phyloP scores from a whole-genome alignment of 1,139 yeast genomes.

The Lodderomyces jiufengensis region DNA sequence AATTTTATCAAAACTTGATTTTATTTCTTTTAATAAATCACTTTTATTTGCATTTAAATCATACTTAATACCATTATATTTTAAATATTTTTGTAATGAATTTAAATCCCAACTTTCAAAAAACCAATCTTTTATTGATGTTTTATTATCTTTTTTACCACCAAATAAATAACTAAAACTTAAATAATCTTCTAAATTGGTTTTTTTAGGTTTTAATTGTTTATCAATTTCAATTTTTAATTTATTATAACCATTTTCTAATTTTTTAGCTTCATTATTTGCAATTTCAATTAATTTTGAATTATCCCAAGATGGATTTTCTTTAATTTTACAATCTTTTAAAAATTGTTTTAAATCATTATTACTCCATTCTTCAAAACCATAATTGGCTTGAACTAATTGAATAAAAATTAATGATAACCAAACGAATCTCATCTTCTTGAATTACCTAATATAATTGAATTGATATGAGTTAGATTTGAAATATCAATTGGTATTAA shows the following conservation, averaged over 20 bases:
- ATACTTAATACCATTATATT: conserved; percentile 24
- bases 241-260: conserved; percentile 14
- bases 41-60: conserved; percentile 26
- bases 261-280: conserved; percentile 27
- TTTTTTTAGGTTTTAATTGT: conserved; percentile 6
- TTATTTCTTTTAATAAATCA: conserved; percentile 34
- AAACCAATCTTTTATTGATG: conserved; percentile 29
- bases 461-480: no score
- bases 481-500: conserved; percentile 1
- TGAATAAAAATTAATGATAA: conserved; percentile 4
- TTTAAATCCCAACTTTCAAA: conserved; percentile 48
- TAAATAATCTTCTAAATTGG: conserved; percentile 18
- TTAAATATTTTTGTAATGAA: conserved; percentile 33
- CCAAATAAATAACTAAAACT: conserved; percentile 12
- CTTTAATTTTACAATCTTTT: conserved; percentile 31
- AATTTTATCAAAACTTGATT: conserved; percentile 34
- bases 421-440: conserved; percentile 5
- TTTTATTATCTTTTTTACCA: conserved; percentile 6
- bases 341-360: conserved; percentile 27
- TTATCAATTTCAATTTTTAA: conserved; percentile 8
- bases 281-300: conserved; percentile 34
- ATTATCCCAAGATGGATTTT: conserved; percentile 18
- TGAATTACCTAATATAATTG: neutral
- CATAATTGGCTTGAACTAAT: conserved; percentile 7
- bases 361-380: conserved; percentile 20